Conservation (phyloP, 305 asterid species). For the Fraxinus sp. region DNA sequence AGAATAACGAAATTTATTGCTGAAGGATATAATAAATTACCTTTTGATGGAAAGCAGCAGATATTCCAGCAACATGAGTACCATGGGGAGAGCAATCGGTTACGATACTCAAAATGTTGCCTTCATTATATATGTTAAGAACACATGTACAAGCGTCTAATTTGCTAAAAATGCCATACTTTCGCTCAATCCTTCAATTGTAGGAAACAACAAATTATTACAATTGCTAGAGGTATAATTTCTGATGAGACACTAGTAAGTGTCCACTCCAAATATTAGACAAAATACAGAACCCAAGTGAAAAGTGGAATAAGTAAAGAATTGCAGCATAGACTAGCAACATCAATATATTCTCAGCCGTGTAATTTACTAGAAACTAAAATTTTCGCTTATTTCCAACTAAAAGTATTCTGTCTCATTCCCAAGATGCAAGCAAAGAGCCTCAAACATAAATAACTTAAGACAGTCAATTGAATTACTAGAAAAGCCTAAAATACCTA, state of each 20-base stretch:
- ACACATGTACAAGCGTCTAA: conserved; percentile 84
- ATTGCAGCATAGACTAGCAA: not conserved
- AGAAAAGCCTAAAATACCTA: conserved; percentile 47
- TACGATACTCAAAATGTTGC: conserved; percentile 86
- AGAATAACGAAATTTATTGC: not conserved
- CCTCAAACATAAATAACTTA: conserved; percentile 1
- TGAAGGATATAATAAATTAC: conserved; percentile 37
- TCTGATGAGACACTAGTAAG: conserved; percentile 15
- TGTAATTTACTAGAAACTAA: conserved; percentile 6
- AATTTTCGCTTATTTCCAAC: conserved; percentile 7
- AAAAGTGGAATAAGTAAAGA: conserved; percentile 20
- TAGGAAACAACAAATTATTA: conserved; percentile 19
- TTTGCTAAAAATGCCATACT: conserved; percentile 88
- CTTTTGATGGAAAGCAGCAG: conserved; percentile 90
- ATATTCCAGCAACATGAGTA: conserved; percentile 98
- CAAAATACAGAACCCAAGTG: conserved; percentile 16
- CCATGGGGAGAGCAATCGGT: conserved; percentile 97
- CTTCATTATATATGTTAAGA: conserved; percentile 70
- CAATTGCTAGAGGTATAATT: conserved; percentile 10
- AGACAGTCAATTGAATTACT: conserved; percentile 8
- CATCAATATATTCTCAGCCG: not conserved
- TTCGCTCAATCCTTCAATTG: conserved; percentile 72
- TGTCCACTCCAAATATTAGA: not conserved
- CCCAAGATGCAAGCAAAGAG: conserved; percentile 18
- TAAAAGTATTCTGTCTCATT: not conserved